Evolutionary conservation across 2,329 filamentous ascomycete species (phyloP), one percentile per base, ranked within the genome.

Genomic region (Fusarium ambrosium): DNA sequence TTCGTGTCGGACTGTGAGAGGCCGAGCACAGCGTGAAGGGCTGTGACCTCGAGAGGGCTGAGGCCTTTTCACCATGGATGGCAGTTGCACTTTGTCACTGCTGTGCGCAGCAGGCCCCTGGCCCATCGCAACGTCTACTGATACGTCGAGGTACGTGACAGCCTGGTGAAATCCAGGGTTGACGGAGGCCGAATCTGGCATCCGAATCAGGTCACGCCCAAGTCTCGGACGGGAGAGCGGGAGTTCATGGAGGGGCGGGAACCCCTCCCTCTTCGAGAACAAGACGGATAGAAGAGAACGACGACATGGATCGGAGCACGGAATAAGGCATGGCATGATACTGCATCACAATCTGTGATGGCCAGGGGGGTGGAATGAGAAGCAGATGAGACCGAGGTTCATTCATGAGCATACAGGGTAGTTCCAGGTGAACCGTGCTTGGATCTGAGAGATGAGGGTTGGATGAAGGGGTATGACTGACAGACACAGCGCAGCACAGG

Each of bases 1-100:
- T 71, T 81, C 80, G 80, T 81, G 80, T 81, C 80, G 76, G 70
- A 59, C 78, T 80, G 72, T 81, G 79, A 81, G 79, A 81, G 80
- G 80, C 76, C 74, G 69, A 71, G 58, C 39, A 60, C 64, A 41
- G n/a, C 66, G 60, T 67, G 68, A 70, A 76, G 72, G 76, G 67
- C 75, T 78, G 60, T 66, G 68, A 66, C 43, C 61, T 55, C 51
- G 59, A 64, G 66, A 55, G 64, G 62, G 68, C 68, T 74, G 64
- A 56, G 58, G 34, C 41, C 41, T 68, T 37, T 20, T 51, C 36
- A 53, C 18, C 32, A 34, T 34, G 32, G 32, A 51, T 27, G 24
- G 51, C 36, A 61, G 39, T 56, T 34, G 22, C 36, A 43, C 18
- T n/a, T 63, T 39, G 16, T 37, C 27, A 43, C 41, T 70, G 55